Base-by-base conservation (phyloP, 352 stramenopile species). In the Vaucheria bursata region DNA sequence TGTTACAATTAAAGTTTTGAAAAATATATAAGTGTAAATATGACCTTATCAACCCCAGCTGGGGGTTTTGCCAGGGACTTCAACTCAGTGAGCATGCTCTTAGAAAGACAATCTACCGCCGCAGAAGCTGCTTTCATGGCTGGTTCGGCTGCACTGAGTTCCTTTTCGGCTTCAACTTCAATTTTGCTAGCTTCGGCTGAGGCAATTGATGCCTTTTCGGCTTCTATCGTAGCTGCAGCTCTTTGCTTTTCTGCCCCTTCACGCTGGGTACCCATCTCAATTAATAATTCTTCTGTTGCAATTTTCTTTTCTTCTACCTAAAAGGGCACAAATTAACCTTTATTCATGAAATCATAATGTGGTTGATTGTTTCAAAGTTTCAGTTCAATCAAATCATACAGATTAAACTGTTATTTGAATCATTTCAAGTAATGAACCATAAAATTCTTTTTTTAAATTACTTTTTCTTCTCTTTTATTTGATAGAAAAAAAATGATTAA, bases 1-100 rank as follows among this genome's bases (percentile, higher is more conserved):
- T n/a, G n/a, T n/a, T n/a, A n/a, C n/a, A n/a, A n/a, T n/a, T n/a
- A n/a, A n/a, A n/a, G n/a, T n/a, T n/a, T n/a, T n/a, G n/a, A n/a
- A n/a, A n/a, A n/a, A n/a, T n/a, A n/a, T n/a, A n/a, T n/a, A n/a
- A n/a, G n/a, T n/a, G n/a, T n/a, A n/a, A n/a, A n/a, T n/a, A n/a
- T n/a, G n/a, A 50, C 39, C 5, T 50, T 12, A 50, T 50, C 39
- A 50, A 50, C 39, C 5, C 39, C 39, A 12, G 39, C 39, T 50
- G 95, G 95, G 0, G 95, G 94, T 79, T 98, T 98, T 0, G 88
- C 87, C 29, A 98, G 79, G 88, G 89, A 95, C 88, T 99, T 99
- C 0, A 98, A 88, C 86, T 98, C 94, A 0, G 91, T 96, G 76
- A 99, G 94, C 49, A 95, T 94, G 8, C 91, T 82, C 83, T 98